Evolutionary conservation across 169 alveolate genomes (phyloP), one percentile per base, ranked within the genome.

Genomic region (Cryptosporidium ubiquitum): DNA sequence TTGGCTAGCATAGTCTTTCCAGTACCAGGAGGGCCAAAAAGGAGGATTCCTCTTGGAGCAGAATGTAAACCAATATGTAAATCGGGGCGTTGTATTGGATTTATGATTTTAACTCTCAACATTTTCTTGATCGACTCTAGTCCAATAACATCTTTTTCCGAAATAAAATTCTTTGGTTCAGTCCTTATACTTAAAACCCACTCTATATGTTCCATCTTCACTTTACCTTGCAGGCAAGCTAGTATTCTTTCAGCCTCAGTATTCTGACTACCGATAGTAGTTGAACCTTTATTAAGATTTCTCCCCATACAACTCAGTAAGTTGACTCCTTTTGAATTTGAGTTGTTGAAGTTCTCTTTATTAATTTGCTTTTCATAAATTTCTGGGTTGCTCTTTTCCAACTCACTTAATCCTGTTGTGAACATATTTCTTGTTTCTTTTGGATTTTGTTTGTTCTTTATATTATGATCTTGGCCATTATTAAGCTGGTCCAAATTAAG

Each of bases 1-100:
- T 95, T 95, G n/a, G 97, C 97, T 51, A 95, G 91, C 86, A 95
- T 95, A 14, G 97, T 95, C 93, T 95, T 95, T 10, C 97, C 97
- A 12, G 97, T 95, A 0, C 97, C 97, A 26, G 97, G 97, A 1
- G 97, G 97, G 10, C 97, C 97, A 66, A 95, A 95, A 4, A 95
- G 84, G 55, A 95, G 85, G 64, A 95, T 94, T 44, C 97, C 97
- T 31, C 94, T 94, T 1, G 97, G 97, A 14, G 97, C 97, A 70
- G 94, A 86, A 61, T 94, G 95, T 52, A 95, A 84, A 12, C 97
- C 97, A n/a, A 93, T 91, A 86, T 94, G 96, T 61, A 95, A 75
- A 55, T 94, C 96, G 5, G 97, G 97, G 64, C 96, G 84, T 44
- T 94, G 93, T 26, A 95, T 94, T 20, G 96, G 97, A 44, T 95